These are phyloP conservation scores for Lathyrus aphaca DNA, from an alignment of 306 rosid species.

Conservation along the genomic window DNA sequence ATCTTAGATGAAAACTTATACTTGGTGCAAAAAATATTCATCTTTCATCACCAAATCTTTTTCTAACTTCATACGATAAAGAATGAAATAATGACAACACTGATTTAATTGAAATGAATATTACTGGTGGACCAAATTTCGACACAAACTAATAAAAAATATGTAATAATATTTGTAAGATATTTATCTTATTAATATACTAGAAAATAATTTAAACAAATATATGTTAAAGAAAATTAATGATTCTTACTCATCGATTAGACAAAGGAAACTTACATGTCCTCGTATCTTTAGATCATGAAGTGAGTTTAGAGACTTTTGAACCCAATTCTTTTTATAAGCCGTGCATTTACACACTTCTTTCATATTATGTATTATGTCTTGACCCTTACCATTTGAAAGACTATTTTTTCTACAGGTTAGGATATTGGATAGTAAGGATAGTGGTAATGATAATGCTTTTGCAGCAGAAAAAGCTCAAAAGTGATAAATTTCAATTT, in stretches of 20 bases:
- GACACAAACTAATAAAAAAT: too few species aligned
- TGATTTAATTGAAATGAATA: too few species aligned
- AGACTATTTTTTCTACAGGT: conserved; percentile 44
- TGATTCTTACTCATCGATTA: conserved; percentile 62
- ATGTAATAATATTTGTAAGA: too few species aligned
- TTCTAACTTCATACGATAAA: too few species aligned
- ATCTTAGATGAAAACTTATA: too few species aligned
- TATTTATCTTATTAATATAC: too few species aligned
- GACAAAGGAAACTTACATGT: conserved; percentile 51
- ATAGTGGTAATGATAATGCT: conserved; percentile 71
- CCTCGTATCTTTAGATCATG: conserved; percentile 67
- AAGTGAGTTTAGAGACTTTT: conserved; percentile 55
- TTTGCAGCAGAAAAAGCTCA: conserved; percentile 40
- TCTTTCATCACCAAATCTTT: too few species aligned
- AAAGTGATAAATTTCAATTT: conserved; percentile 41
- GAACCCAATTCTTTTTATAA: conserved; percentile 13
- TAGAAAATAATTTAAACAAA: too few species aligned
- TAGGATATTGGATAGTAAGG: conserved; percentile 59
- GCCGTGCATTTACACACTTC: conserved; percentile 11
- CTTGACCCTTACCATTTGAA: conserved; percentile 24
- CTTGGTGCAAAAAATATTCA: too few species aligned
- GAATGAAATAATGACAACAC: too few species aligned
- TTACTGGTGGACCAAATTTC: too few species aligned
- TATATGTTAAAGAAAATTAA: too few species aligned
- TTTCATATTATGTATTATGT: not conserved